These are phyloP conservation scores for Gymnopilus dilepis DNA, from an alignment of 768 basidiomycete species.

Conservation along the genomic window DNA sequence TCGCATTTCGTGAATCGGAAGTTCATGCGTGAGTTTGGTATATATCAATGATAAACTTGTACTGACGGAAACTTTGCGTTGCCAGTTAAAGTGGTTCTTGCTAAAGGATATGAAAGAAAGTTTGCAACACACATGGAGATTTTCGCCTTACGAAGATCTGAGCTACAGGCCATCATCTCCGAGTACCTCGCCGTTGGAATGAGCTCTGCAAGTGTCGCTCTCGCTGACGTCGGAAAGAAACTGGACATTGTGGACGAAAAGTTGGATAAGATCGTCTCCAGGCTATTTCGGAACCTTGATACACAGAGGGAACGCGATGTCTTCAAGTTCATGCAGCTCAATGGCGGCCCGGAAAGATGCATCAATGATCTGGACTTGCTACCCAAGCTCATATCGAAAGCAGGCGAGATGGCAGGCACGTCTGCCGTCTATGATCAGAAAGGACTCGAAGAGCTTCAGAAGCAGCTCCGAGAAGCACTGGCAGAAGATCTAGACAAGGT, in stretches of 20 bases:
- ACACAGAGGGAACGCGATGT: slow-evolving; percentile 40
- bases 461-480: slow-evolving; percentile 12
- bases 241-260: slow-evolving; percentile 31
- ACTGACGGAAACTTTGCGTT: not conserved
- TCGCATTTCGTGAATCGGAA: slow-evolving; percentile 18
- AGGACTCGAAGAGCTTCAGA: slow-evolving; percentile 8
- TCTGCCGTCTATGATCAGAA: not conserved
- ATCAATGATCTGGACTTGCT: slow-evolving; percentile 37
- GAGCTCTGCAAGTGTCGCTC: slow-evolving; percentile 32
- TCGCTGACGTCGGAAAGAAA: slow-evolving; percentile 32
- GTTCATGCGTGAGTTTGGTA: slow-evolving; percentile 10
- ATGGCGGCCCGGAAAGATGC: slow-evolving; percentile 37
- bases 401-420: slow-evolving; percentile 23
- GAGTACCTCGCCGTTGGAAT: slow-evolving; percentile 24
- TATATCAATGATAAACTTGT: not conserved
- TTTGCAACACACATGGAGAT: slow-evolving; percentile 19
- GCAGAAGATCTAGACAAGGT: slow-evolving; percentile 13
- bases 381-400: slow-evolving; percentile 28
- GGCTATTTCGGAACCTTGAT: slow-evolving; percentile 38
- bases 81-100: slow-evolving; percentile 12
- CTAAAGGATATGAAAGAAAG: slow-evolving; percentile 18
- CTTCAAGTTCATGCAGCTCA: slow-evolving; percentile 34
- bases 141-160: slow-evolving; percentile 12
- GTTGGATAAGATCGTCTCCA: slow-evolving; percentile 24
- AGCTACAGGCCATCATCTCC: slow-evolving; percentile 13